Percentiles rank a stretch among this genome's conserved stretches.
Conservation (phyloP, 768 basidiomycete species). For the Plicaturopsis crispa region DNA sequence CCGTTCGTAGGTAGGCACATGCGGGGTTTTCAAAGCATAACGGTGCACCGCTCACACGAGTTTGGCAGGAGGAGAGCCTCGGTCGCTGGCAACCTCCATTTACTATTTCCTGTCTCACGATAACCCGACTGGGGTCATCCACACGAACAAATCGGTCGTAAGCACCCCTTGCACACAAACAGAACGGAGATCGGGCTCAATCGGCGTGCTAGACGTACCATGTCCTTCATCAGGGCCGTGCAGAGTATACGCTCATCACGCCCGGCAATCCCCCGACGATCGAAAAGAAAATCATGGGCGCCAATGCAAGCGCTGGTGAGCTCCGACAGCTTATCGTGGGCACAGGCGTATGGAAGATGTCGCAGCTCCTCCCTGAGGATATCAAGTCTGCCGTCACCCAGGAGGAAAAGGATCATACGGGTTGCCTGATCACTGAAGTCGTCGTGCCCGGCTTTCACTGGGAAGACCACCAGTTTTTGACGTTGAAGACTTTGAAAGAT, state of each 20-base stretch:
- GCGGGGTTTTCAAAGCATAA: not conserved
- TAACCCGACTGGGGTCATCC: conserved; percentile 30
- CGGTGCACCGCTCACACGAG: not conserved
- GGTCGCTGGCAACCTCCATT: conserved; percentile 35
- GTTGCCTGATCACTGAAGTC: conserved; percentile 52
- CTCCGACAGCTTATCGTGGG: conserved; percentile 42
- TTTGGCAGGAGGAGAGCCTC: conserved; percentile 15
- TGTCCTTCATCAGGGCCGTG: conserved; percentile 41
- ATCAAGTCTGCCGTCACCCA: conserved; percentile 22
- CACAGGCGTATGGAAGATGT: conserved; percentile 48
- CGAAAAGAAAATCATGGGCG: conserved; percentile 36
- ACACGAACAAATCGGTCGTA: conserved; percentile 43
- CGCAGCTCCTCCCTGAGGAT: conserved; percentile 38
- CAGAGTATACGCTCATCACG: conserved; percentile 39
- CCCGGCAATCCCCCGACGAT: conserved; percentile 22
- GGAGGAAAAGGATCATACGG: conserved; percentile 25
- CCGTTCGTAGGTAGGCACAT: conserved; percentile 22
- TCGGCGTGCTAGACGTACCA: conserved; percentile 45
- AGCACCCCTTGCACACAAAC: no score
- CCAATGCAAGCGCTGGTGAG: conserved; percentile 33
- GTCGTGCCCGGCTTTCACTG: conserved; percentile 51
- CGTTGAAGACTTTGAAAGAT: conserved; percentile 21
- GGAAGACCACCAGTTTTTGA: conserved; percentile 43
- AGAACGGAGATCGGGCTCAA: no score
- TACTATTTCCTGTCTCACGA: conserved; percentile 41